phyloP scores from a whole-genome alignment of 2,329 filamentous ascomycete species.

The Penicillium oxalicum region DNA sequence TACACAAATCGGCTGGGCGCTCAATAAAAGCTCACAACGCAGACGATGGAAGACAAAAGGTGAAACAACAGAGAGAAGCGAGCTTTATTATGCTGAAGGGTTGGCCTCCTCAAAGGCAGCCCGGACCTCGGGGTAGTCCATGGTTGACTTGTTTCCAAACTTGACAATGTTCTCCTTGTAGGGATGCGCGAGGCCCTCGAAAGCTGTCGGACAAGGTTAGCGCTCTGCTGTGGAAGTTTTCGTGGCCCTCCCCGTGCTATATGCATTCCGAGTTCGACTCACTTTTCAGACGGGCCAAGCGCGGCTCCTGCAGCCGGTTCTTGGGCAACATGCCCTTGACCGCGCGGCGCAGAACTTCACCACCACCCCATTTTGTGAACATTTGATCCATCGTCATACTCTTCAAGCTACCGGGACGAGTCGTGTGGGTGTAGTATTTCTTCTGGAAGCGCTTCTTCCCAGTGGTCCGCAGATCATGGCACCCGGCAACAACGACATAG shows the following conservation, averaged over 20 bases:
- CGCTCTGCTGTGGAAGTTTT: too few species aligned
- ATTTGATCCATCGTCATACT: slow-evolving; percentile 90
- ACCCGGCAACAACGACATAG: slow-evolving; percentile 93
- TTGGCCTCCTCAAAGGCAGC: slow-evolving; percentile 33
- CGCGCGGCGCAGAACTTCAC: slow-evolving; percentile 83
- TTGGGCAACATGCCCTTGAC: slow-evolving; percentile 98
- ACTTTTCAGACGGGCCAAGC: slow-evolving; percentile 80
- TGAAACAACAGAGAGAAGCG: slow-evolving; percentile 4
- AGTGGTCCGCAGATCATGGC: slow-evolving; percentile 77
- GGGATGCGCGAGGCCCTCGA: slow-evolving; percentile 86
- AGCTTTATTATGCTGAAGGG: slow-evolving; percentile 15
- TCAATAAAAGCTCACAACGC: background rate
- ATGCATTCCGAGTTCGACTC: slow-evolving; percentile 21
- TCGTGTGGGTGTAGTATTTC: slow-evolving; percentile 91
- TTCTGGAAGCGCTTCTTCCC: slow-evolving; percentile 92
- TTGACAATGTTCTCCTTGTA: slow-evolving; percentile 82
- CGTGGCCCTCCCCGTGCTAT: too few species aligned
- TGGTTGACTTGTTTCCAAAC: slow-evolving; percentile 54
- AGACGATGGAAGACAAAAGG: slow-evolving; percentile 1
- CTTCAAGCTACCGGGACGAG: slow-evolving; percentile 78
- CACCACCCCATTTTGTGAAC: slow-evolving; percentile 89
- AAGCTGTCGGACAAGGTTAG: slow-evolving; percentile 49
- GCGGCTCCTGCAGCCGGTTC: slow-evolving; percentile 82
- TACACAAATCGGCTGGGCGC: slow-evolving; percentile 13
- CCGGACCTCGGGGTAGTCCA: slow-evolving; percentile 33